These are phyloP conservation scores for Agastache rugosa DNA, from an alignment of 257 asterid species.

Conservation along the genomic window DNA sequence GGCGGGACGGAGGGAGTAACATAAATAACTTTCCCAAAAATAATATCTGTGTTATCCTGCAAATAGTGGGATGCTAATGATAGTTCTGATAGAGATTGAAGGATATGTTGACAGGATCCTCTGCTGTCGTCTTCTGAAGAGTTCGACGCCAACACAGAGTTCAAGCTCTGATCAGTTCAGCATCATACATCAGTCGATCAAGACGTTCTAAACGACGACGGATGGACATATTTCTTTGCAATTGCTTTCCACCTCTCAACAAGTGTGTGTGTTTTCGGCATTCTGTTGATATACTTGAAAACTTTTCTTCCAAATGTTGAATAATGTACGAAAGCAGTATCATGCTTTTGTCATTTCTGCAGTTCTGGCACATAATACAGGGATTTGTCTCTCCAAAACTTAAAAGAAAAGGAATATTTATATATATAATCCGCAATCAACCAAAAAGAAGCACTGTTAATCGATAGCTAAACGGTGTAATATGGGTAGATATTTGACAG, in stretches of 20 bases:
- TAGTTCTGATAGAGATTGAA: not conserved
- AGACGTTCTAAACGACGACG: not conserved
- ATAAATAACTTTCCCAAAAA: too few species aligned
- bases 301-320: not conserved
- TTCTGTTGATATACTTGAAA: too few species aligned
- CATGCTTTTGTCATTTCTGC: not conserved
- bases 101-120: conserved; percentile 57
- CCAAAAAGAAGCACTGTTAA: not conserved
- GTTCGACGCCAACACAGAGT: conserved; percentile 48
- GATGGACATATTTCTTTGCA: not conserved
- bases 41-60: too few species aligned
- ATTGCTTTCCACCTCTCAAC: not conserved
- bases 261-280: not conserved
- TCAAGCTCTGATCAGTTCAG: conserved; percentile 47
- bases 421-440: too few species aligned
- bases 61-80: not conserved
- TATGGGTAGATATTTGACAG: not conserved
- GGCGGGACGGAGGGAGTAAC: too few species aligned
- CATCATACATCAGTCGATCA: too few species aligned
- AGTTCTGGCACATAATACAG: not conserved
- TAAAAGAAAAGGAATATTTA: too few species aligned
- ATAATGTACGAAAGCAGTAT: not conserved
- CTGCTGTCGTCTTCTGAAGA: conserved; percentile 55
- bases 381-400: too few species aligned
- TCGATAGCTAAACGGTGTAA: not conserved